Conservation (phyloP, 345 rosid species). For the Lagerstroemia speciosa region DNA sequence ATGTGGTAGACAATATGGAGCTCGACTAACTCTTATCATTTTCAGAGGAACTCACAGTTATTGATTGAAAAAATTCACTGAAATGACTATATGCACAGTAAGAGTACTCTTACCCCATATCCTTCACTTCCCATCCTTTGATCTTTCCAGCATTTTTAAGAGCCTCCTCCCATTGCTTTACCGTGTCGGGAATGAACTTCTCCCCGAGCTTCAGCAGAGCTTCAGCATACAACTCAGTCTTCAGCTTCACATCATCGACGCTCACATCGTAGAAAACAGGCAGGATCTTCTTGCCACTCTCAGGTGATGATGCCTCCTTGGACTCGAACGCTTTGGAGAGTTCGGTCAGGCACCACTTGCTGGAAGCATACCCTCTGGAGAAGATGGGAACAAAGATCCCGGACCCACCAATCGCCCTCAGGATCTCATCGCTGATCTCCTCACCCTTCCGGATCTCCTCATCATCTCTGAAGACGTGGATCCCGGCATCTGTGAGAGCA, state of each 20-base stretch:
- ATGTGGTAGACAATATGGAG: too few relatives aligned
- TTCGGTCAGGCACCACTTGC: not conserved
- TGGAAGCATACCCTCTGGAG: not conserved
- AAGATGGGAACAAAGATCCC: not conserved
- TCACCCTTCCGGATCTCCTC: not conserved
- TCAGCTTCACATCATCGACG: slow-evolving; percentile 3
- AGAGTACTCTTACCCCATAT: not conserved
- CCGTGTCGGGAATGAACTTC: not conserved
- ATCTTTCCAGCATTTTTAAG: not conserved
- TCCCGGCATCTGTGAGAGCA: not conserved
- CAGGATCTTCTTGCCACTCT: not conserved
- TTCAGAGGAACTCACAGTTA: too few relatives aligned
- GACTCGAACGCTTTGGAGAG: not conserved
- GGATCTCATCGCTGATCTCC: not conserved
- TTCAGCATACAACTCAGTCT: not conserved
- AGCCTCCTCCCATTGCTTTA: not conserved
- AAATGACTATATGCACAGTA: too few relatives aligned
- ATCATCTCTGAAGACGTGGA: not conserved
- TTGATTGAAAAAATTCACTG: too few relatives aligned
- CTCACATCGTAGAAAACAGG: not conserved
- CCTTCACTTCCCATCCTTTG: not conserved
- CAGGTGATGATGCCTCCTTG: not conserved
- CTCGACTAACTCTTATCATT: too few relatives aligned
- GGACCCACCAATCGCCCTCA: not conserved
- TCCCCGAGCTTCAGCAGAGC: not conserved